These are phyloP conservation scores for Sequoiadendron giganteum DNA, from an alignment of 75 land plant genomes.

Conservation along the genomic window DNA sequence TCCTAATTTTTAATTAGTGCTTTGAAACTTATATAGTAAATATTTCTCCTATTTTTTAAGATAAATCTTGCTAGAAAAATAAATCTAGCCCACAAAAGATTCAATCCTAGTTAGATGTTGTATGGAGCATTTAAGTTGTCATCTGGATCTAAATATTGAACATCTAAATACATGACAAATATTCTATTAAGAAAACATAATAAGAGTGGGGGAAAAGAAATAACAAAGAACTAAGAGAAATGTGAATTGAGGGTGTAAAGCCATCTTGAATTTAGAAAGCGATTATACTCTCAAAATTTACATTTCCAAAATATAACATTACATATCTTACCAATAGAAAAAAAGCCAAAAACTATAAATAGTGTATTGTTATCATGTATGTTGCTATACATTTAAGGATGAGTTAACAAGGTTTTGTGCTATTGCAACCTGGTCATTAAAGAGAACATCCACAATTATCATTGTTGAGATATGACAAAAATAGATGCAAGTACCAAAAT, in stretches of 20 bases:
- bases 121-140: neutral
- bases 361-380: neutral
- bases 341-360: neutral
- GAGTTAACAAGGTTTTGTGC: constrained; percentile 58
- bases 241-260: neutral
- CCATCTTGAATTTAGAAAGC: neutral
- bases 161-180: neutral
- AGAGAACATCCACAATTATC: neutral
- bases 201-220: neutral
- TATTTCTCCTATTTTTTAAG: too few species aligned
- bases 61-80: neutral
- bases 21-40: too few species aligned
- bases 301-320: neutral
- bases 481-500: neutral
- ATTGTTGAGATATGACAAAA: neutral
- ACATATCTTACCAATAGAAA: neutral
- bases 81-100: neutral
- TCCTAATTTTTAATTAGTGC: too few species aligned
- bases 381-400: constrained; percentile 41
- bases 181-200: neutral
- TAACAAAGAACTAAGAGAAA: neutral
- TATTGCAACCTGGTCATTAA: constrained; percentile 36
- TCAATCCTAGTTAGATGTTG: neutral
- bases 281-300: neutral
- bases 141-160: neutral